Evolutionary conservation across 768 basidiomycete species (phyloP).

Genomic region (Tremella yokohamensis): DNA sequence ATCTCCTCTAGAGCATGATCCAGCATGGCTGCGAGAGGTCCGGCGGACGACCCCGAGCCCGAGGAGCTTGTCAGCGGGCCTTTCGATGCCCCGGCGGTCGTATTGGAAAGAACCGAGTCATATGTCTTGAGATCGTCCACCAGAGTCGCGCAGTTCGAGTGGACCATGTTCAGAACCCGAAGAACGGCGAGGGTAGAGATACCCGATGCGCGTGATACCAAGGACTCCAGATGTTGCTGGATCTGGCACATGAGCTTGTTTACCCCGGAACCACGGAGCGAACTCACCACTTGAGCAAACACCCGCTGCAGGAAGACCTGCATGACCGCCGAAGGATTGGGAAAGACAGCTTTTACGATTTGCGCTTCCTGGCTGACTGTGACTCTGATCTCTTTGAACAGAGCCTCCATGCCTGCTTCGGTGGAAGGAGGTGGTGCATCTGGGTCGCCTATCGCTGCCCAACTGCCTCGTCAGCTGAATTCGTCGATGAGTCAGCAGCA

Average conservation of each 20-base stretch:
- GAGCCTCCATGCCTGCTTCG: constrained; percentile 71
- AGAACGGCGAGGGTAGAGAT: constrained; percentile 87
- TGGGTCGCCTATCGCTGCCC: constrained; percentile 76
- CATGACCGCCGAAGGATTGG: constrained; percentile 93
- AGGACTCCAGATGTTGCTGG: constrained; percentile 89
- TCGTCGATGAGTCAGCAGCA: background rate
- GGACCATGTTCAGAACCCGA: constrained; percentile 82
- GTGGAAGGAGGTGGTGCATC: constrained; percentile 68
- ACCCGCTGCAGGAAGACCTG: constrained; percentile 96
- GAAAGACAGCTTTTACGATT: constrained; percentile 98
- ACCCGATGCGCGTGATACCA: constrained; percentile 68
- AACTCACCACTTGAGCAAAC: constrained; percentile 88
- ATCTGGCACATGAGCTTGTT: constrained; percentile 60
- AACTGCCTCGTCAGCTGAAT: constrained; percentile 56
- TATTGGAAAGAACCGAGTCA: constrained; percentile 63
- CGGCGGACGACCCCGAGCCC: constrained; percentile 51
- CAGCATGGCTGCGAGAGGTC: constrained; percentile 73
- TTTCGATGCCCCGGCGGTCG: constrained; percentile 13
- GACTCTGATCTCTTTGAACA: constrained; percentile 79
- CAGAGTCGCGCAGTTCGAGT: constrained; percentile 68
- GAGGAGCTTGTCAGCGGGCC: constrained; percentile 8
- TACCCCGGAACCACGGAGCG: background rate
- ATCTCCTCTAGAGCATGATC: constrained; percentile 94
- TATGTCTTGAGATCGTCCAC: constrained; percentile 90
- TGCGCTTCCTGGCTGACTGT: constrained; percentile 95